Conservation (phyloP, 2,329 filamentous ascomycete genomes). For the Penicillium griseofulvum region DNA sequence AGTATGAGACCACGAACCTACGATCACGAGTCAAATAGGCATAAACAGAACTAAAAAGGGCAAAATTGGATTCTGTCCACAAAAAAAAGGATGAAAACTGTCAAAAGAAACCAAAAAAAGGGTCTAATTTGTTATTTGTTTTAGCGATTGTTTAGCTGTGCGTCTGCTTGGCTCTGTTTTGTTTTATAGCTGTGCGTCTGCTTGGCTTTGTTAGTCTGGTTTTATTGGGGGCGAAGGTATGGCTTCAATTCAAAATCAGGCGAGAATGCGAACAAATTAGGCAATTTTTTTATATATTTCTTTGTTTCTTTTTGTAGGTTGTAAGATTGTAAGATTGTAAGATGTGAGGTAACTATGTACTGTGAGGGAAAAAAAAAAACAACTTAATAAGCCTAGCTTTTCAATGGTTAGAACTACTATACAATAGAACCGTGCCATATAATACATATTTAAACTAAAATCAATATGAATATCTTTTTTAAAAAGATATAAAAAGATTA, state of each 20-base stretch:
- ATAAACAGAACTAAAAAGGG: conserved; percentile 7
- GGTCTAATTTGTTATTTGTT: neutral
- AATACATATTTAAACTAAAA: no score
- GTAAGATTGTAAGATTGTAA: neutral
- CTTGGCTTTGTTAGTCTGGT: neutral
- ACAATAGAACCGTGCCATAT: no score
- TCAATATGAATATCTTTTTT: no score
- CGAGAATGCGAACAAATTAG: neutral
- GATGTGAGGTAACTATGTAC: neutral
- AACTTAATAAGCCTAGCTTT: neutral
- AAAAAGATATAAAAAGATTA: no score
- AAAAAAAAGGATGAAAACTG: conserved; percentile 10
- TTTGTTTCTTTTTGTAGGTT: neutral
- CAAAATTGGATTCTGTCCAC: neutral
- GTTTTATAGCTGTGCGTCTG: neutral
- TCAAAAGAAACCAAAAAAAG: neutral
- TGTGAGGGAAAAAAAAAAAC: neutral
- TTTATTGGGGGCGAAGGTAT: conserved; percentile 3
- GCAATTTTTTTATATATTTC: neutral
- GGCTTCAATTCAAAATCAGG: conserved; percentile 1
- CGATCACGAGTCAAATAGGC: neutral
- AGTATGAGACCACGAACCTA: conserved; percentile 13
- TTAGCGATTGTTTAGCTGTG: conserved; percentile 5
- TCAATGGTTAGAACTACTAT: neutral
- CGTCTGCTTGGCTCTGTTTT: neutral